A percentile compares a stretch with the other conserved stretches of the same genome.
Conservation (phyloP, 1,139 yeast species). For the Kazachstania sp. region DNA sequence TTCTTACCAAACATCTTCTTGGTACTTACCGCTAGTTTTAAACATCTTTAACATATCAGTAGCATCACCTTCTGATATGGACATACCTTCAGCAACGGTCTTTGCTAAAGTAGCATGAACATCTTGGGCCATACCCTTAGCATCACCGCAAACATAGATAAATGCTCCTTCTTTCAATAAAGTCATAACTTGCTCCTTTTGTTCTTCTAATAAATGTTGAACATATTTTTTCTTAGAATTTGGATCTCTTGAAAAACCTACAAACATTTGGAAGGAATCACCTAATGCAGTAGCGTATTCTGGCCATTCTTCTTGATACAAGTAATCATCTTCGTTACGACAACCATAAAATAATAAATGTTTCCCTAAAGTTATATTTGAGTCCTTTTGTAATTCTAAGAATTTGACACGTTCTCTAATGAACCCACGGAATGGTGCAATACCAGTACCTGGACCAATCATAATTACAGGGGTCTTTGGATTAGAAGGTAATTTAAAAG, state of each 20-base stretch:
- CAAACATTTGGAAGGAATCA: conserved; percentile 58
- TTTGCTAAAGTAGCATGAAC: conserved; percentile 65
- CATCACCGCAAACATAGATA: conserved; percentile 95
- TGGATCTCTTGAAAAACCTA: conserved; percentile 80
- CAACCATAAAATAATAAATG: conserved; percentile 79
- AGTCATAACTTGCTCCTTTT: conserved; percentile 45
- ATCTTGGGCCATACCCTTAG: conserved; percentile 90
- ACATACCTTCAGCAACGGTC: conserved; percentile 49
- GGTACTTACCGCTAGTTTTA: conserved; percentile 81
- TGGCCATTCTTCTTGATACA: conserved; percentile 83
- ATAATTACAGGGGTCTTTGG: conserved; percentile 78
- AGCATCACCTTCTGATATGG: conserved; percentile 55
- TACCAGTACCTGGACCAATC: conserved; percentile 98
- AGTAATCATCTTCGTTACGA: conserved; percentile 67
- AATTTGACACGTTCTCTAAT: conserved; percentile 68
- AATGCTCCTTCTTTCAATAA: conserved; percentile 71
- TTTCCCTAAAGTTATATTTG: conserved; percentile 47
- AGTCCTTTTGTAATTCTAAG: conserved; percentile 37
- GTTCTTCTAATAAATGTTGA: conserved; percentile 65
- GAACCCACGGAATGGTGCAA: conserved; percentile 94
- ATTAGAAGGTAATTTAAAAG: conserved; percentile 85
- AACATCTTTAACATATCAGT: conserved; percentile 69
- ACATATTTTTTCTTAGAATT: conserved; percentile 69
- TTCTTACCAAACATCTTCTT: conserved; percentile 95
- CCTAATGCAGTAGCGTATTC: conserved; percentile 56